These are phyloP conservation scores for Periconia digitata DNA, from an alignment of 2,329 filamentous ascomycete species.

Conservation along the genomic window DNA sequence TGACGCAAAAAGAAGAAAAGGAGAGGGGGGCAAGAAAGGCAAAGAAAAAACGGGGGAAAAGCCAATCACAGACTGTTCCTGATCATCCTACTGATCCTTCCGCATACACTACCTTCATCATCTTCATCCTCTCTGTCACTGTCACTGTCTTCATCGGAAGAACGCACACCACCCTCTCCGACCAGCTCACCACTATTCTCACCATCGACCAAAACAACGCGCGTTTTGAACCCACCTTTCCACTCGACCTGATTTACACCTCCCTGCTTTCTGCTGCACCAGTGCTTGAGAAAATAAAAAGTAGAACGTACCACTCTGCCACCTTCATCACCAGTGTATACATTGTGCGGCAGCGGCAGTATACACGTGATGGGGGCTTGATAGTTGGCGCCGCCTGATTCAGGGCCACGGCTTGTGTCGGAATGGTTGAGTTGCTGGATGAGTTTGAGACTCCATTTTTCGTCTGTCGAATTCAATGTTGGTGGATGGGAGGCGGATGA, in stretches of 20 bases:
- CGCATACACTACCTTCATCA: neutral
- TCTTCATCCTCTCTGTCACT: neutral
- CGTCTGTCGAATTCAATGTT: no score
- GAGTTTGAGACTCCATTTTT: constrained; percentile 74
- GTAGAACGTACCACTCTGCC: constrained; percentile 65
- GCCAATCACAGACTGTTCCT: neutral
- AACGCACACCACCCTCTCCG: no score
- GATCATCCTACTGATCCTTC: neutral
- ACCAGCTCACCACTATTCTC: neutral
- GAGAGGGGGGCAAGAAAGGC: no score
- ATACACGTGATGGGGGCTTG: constrained; percentile 80
- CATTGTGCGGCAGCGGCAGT: constrained; percentile 74
- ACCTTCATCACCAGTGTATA: constrained; percentile 94
- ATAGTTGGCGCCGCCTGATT: constrained; percentile 35
- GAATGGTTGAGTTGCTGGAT: constrained; percentile 81
- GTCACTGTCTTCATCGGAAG: neutral
- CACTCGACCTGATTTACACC: constrained; percentile 15
- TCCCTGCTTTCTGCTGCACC: constrained; percentile 9
- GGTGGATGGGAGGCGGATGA: constrained; percentile 51
- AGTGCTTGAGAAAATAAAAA: constrained; percentile 4
- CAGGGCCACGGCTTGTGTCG: constrained; percentile 65
- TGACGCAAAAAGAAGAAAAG: no score
- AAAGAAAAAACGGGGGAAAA: neutral
- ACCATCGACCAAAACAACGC: constrained; percentile 2
- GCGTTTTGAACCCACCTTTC: constrained; percentile 11